Evolutionary conservation across 768 basidiomycete genomes (phyloP), one percentile per base, ranked within the genome.

Genomic region (Lepiota venenata): DNA sequence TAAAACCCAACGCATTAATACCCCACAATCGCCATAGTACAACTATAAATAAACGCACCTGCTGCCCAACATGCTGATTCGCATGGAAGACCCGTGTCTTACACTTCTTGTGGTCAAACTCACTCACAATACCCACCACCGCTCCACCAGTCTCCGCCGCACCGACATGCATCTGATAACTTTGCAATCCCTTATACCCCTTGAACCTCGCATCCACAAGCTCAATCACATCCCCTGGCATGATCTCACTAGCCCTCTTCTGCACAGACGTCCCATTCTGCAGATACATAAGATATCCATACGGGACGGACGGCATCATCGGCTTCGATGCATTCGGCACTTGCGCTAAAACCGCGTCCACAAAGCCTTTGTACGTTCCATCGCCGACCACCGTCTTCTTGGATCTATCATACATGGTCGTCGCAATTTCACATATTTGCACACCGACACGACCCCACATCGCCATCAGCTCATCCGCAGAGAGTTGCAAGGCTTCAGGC

Each of bases 41-140:
- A 49, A 15, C n/a, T 22, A 29, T 25, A 44, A 59, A 56, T 55
- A 48, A 36, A 74, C 81, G 57, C 57, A 87, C 88, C 81, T 90
- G 88, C 59, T 85, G 88, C 45, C 89, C 85, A 63, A 89, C 87
- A 62, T 87, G 88, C 65, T 88, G 84, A 67, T 91, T 93, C 50
- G 93, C 93, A 67, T 95, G 91, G 67, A 87, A 87, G 41, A 91
- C 83, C 66, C 79, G 80, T 50, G 94, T 74, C 74, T 97, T 97
- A 56, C 79, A 81, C 75, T 94, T 95, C 81, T 91, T 93, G 37
- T 71, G 69, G 61, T 97, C 94, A 65, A 86, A 89, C 64, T 95
- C 93, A 45, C 76, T 78, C 50, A 95, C 81, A 42, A 97, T 72
- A 8, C 87, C 94, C 35, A 91, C 73, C 5, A 92, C 60, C 20